Evolutionary conservation across 2,329 filamentous ascomycete species (phyloP).

Genomic region (Aspergillus cejpii): DNA sequence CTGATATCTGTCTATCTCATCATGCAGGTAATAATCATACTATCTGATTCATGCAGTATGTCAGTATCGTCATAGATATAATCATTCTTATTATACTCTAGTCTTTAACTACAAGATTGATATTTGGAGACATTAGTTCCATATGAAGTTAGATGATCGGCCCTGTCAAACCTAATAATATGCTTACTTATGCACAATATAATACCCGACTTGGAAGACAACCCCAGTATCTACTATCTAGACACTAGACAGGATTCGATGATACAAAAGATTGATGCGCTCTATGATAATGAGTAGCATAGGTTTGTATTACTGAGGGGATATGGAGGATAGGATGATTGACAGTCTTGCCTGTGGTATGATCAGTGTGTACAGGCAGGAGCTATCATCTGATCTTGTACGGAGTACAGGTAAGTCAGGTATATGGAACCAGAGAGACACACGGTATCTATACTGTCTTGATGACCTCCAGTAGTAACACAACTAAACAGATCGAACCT

Average conservation of each 20-base stretch:
- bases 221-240: no score
- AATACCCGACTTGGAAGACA: neutral
- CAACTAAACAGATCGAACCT: no score
- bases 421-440: no score
- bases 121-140: neutral
- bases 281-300: no score
- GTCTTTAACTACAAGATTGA: no score
- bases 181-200: constrained; percentile 7
- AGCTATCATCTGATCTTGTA: constrained; percentile 17
- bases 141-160: constrained; percentile 11
- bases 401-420: no score
- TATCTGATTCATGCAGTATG: constrained; percentile 1
- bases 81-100: no score
- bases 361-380: neutral
- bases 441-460: neutral
- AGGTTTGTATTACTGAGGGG: neutral
- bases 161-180: constrained; percentile 11
- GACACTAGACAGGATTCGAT: neutral
- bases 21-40: neutral
- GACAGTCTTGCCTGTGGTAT: neutral
- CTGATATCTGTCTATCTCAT: no score
- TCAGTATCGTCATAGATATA: neutral
- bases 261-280: no score
- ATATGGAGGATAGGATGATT: neutral
- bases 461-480: neutral